phyloP scores from a whole-genome alignment of 2,329 filamentous ascomycete genomes.

The Pseudohalonectria lignicola region DNA sequence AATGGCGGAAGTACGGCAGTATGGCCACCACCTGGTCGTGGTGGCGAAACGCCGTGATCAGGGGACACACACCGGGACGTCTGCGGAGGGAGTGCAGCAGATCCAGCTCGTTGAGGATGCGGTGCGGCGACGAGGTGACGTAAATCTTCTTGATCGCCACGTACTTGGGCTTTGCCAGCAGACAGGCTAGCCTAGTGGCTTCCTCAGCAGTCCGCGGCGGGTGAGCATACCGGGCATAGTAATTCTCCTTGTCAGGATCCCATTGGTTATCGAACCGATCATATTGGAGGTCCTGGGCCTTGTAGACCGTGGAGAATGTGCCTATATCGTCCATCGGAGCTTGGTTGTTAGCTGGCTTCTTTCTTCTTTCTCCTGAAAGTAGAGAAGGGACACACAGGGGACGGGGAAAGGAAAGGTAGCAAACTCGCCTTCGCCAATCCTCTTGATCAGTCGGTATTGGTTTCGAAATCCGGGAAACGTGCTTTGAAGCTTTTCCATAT shows the following conservation, averaged over 20 bases:
- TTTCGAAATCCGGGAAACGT: constrained; percentile 76
- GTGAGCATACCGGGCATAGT: no score
- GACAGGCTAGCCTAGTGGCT: constrained; percentile 17
- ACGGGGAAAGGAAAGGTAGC: background rate
- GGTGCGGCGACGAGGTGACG: constrained; percentile 85
- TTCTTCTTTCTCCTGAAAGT: no score
- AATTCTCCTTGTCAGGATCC: constrained; percentile 62
- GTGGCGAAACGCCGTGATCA: constrained; percentile 93
- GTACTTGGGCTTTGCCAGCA: constrained; percentile 52
- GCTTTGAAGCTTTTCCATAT: constrained; percentile 76
- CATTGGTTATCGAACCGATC: constrained; percentile 76
- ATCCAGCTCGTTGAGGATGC: constrained; percentile 94
- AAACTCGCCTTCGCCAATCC: constrained; percentile 79
- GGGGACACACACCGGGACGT: constrained; percentile 77
- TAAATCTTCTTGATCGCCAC: constrained; percentile 99
- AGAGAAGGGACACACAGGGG: no score
- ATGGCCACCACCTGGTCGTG: constrained; percentile 93
- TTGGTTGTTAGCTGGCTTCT: no score
- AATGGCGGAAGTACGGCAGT: constrained; percentile 89
- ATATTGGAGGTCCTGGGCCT: constrained; percentile 87
- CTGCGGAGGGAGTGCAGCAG: constrained; percentile 78
- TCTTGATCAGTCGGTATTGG: constrained; percentile 83
- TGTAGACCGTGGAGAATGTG: constrained; percentile 98
- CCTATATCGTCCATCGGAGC: no score
- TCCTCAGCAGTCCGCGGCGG: constrained; percentile 10